These are phyloP conservation scores for Nymphaea thermarum DNA, from an alignment of 164 flowering plant species.

Conservation along the genomic window DNA sequence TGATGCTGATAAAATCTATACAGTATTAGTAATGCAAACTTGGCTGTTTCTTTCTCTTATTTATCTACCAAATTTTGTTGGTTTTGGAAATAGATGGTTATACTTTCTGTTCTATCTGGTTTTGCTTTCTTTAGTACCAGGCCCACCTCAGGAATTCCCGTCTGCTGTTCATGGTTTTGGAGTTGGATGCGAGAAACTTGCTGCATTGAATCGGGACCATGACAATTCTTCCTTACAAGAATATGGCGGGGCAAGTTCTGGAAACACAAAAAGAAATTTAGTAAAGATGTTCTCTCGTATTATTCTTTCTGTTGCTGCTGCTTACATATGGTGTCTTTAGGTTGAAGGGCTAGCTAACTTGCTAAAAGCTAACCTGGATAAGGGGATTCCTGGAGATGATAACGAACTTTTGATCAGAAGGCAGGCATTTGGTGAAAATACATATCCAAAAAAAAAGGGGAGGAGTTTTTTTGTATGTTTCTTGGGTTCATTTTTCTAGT, in stretches of 20 bases:
- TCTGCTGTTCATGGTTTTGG: slow-evolving; percentile 36
- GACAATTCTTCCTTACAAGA: slow-evolving; percentile 36
- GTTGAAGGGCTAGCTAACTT: slow-evolving; percentile 48
- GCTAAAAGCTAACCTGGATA: slow-evolving; percentile 55
- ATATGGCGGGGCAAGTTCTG: slow-evolving; percentile 61
- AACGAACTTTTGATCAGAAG: slow-evolving; percentile 43
- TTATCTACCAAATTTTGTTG: not conserved
- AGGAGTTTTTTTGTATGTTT: slow-evolving; percentile 67
- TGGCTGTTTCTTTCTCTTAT: not conserved
- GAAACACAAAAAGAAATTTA: not conserved
- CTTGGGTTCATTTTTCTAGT: not conserved
- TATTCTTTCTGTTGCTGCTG: not conserved
- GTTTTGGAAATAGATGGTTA: not conserved
- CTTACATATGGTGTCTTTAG: slow-evolving; percentile 19
- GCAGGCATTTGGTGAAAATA: slow-evolving; percentile 74
- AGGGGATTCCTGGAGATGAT: slow-evolving; percentile 73
- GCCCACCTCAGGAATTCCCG: slow-evolving; percentile 4
- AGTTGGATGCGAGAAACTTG: slow-evolving; percentile 51
- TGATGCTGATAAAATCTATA: not conserved
- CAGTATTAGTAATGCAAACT: not conserved
- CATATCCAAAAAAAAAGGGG: slow-evolving; percentile 84
- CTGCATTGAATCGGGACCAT: slow-evolving; percentile 54
- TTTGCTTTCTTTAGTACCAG: slow-evolving; percentile 12
- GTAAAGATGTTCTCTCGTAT: not conserved
- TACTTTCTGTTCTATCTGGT: not conserved